Percentiles rank a stretch among this genome's conserved stretches.
phyloP scores from a whole-genome alignment of 768 basidiomycete species.

The Phylloporus arenicola region DNA sequence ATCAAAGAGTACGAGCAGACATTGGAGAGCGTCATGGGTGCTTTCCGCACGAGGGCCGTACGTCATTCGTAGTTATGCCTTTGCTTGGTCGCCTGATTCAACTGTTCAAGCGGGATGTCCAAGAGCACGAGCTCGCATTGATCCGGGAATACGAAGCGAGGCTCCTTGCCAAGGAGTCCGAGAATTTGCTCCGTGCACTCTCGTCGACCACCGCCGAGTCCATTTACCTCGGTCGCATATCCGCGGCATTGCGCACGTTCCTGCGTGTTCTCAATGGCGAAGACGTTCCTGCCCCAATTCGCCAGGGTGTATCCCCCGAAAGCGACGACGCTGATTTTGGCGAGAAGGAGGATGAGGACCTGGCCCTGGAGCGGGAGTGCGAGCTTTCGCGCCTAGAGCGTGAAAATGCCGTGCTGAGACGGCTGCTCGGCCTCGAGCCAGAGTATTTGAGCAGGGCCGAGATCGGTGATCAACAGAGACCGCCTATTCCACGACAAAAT shows the following conservation, averaged over 20 bases:
- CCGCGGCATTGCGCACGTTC: constrained; percentile 61
- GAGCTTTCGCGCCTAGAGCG: constrained; percentile 82
- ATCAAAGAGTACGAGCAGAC: constrained; percentile 98
- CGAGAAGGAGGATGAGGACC: constrained; percentile 55
- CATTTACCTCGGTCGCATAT: constrained; percentile 62
- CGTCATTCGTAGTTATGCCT: constrained; percentile 29
- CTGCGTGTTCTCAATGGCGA: constrained; percentile 70
- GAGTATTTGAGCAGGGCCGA: constrained; percentile 5
- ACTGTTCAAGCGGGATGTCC: constrained; percentile 70
- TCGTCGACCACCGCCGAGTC: constrained; percentile 61
- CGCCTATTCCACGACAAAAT: constrained; percentile 9
- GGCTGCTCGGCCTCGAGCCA: constrained; percentile 53
- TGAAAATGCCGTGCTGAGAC: constrained; percentile 80
- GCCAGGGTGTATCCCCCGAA: constrained; percentile 3
- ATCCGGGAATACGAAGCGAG: constrained; percentile 88
- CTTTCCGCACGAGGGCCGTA: constrained; percentile 87
- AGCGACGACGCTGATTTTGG: constrained; percentile 19
- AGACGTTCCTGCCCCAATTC: constrained; percentile 28
- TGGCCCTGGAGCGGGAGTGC: constrained; percentile 83
- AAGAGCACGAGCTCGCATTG: constrained; percentile 84
- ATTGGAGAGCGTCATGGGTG: constrained; percentile 88
- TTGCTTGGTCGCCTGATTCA: neutral
- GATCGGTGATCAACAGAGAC: constrained; percentile 11
- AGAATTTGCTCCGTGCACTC: constrained; percentile 53
- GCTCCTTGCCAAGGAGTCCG: constrained; percentile 71